Evolutionary conservation across 1,284 basidiomycete species (phyloP).

Genomic region (Puccinia triticina): DNA sequence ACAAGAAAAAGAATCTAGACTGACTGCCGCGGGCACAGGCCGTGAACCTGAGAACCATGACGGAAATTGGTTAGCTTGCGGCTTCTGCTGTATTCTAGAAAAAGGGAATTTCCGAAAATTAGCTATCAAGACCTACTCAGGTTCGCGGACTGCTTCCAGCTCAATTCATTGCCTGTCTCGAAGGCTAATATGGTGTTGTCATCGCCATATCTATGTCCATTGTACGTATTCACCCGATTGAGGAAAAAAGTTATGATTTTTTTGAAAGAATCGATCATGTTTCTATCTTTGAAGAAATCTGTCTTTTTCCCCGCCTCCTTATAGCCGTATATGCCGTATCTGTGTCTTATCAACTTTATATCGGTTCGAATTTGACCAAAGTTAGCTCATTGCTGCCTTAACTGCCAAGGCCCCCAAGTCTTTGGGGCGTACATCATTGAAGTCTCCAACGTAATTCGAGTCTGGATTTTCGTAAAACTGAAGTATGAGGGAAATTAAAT

Average conservation of each 20-base stretch:
- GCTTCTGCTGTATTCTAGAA: not conserved
- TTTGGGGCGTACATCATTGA: slow-evolving; percentile 27
- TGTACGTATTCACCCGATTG: slow-evolving; percentile 36
- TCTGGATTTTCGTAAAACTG: slow-evolving; percentile 36
- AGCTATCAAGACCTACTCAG: not conserved
- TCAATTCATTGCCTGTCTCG: slow-evolving; percentile 51
- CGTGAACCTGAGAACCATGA: slow-evolving; percentile 4
- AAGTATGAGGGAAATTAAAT: not conserved
- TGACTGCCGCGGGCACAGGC: slow-evolving; percentile 38
- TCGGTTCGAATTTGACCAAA: not conserved
- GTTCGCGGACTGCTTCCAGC: slow-evolving; percentile 9
- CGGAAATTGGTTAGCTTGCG: not conserved
- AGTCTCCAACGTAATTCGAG: slow-evolving; percentile 33
- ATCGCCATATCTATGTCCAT: slow-evolving; percentile 38
- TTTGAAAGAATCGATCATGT: slow-evolving; percentile 30
- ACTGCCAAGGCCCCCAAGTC: not conserved
- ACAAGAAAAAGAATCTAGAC: not conserved
- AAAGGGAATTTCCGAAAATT: not conserved
- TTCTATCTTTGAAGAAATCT: slow-evolving; percentile 39
- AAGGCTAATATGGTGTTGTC: slow-evolving; percentile 50
- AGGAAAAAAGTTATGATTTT: slow-evolving; percentile 32
- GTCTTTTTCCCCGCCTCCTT: slow-evolving; percentile 7
- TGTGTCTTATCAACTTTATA: slow-evolving; percentile 42
- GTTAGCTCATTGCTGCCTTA: not conserved
- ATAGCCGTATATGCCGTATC: slow-evolving; percentile 42